Evolutionary conservation across 495 filamentous ascomycete species (phyloP).

Genomic region (Glutinoglossum americanum): DNA sequence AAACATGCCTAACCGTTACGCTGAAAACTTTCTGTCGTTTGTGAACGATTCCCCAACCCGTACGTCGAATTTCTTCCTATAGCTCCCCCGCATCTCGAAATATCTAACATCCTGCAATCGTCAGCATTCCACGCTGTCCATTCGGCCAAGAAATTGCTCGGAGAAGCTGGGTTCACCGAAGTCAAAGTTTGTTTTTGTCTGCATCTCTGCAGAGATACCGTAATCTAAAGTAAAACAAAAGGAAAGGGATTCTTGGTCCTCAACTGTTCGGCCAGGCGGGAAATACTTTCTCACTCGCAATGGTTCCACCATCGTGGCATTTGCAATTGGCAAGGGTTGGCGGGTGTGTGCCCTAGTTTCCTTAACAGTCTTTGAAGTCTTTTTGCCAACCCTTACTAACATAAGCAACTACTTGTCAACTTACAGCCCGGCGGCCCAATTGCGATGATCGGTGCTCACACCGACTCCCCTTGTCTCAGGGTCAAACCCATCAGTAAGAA

Average conservation of each 20-base stretch:
- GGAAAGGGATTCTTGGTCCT: slow-evolving; percentile 79
- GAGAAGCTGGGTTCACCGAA: slow-evolving; percentile 61
- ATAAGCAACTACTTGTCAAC: background rate
- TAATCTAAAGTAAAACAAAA: slow-evolving; percentile 12
- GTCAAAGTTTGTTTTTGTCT: slow-evolving; percentile 35
- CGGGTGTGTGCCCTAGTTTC: slow-evolving; percentile 23
- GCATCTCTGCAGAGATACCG: background rate
- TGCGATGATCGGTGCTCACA: slow-evolving; percentile 90
- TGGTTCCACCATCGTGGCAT: slow-evolving; percentile 80
- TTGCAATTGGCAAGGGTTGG: slow-evolving; percentile 85
- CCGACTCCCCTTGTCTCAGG: slow-evolving; percentile 76
- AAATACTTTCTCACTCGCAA: slow-evolving; percentile 96
- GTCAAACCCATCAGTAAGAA: slow-evolving; percentile 91
- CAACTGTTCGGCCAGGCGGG: slow-evolving; percentile 59
- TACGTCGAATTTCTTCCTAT: slow-evolving; percentile 22
- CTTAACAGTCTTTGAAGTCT: background rate
- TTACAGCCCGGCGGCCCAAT: slow-evolving; percentile 72
- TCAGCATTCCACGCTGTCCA: slow-evolving; percentile 87
- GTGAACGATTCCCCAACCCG: slow-evolving; percentile 89
- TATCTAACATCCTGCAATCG: slow-evolving; percentile 8
- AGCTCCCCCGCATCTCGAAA: slow-evolving; percentile 1
- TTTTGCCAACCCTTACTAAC: background rate
- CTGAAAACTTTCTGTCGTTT: slow-evolving; percentile 76
- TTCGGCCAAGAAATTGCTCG: slow-evolving; percentile 49
- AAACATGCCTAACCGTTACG: slow-evolving; percentile 12